Evolutionary conservation across 352 stramenopile genomes (phyloP).

Genomic region (Pseudoperonospora humuli): DNA sequence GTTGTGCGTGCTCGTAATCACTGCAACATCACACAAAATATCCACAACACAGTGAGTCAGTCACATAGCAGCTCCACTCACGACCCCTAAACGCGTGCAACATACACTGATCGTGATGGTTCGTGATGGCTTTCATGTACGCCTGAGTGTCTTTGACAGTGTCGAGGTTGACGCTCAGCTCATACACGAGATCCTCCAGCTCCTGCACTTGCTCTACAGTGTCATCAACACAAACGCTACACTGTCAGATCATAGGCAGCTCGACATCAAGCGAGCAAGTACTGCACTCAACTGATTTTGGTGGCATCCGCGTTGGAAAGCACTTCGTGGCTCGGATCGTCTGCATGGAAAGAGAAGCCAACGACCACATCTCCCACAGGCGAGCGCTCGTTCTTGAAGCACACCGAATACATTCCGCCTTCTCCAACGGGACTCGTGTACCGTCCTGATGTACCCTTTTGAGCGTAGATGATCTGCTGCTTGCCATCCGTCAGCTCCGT

Average conservation of each 20-base stretch:
- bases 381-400: conserved; percentile 61
- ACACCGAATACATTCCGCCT: conserved; percentile 53
- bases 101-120: conserved; percentile 65
- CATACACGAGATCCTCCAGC: conserved; percentile 81
- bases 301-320: conserved; percentile 82
- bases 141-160: conserved; percentile 83
- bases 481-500: conserved; percentile 58
- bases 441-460: conserved; percentile 41
- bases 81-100: not conserved
- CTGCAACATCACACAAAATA: conserved; percentile 30
- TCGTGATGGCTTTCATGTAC: conserved; percentile 84
- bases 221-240: not conserved
- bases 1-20: conserved; percentile 79
- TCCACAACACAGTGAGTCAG: not conserved
- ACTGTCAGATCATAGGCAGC: not conserved
- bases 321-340: conserved; percentile 79
- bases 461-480: conserved; percentile 45
- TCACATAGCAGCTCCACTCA: no score
- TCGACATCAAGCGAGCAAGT: not conserved
- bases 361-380: conserved; percentile 63
- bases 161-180: conserved; percentile 78
- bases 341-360: conserved; percentile 82
- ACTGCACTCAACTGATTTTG: conserved; percentile 73
- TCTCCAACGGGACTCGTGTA: conserved; percentile 51
- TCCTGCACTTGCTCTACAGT: conserved; percentile 76